A percentile compares a stretch with the other conserved stretches of the same genome.
Conservation (phyloP, 805 yeast genomes). For the Pichia cephalocereana region DNA sequence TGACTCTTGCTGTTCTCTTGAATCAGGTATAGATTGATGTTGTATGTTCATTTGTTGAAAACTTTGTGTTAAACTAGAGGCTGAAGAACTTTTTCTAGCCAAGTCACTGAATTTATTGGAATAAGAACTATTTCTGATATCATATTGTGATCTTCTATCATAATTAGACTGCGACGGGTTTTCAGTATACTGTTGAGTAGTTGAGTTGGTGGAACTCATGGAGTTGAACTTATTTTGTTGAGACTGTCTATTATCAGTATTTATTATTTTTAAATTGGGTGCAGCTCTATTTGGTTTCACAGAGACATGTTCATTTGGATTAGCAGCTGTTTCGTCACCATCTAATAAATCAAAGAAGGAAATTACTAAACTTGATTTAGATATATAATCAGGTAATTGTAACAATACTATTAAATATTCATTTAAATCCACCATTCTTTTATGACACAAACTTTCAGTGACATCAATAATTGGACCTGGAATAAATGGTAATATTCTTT, state of each 20-base stretch:
- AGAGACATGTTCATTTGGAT: conserved; percentile 12
- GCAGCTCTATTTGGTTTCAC: conserved; percentile 24
- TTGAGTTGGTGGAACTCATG: background rate
- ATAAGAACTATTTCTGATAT: conserved; percentile 15
- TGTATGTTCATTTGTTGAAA: background rate
- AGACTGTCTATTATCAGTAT: conserved; percentile 13
- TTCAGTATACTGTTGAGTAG: conserved; percentile 30
- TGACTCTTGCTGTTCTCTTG: background rate
- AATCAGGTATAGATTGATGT: background rate
- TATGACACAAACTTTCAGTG: conserved; percentile 57
- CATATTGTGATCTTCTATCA: conserved; percentile 45
- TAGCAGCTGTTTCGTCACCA: conserved; percentile 36
- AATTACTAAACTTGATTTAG: conserved; percentile 58
- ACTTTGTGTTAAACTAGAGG: background rate
- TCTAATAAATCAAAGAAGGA: conserved; percentile 59
- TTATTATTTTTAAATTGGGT: conserved; percentile 23
- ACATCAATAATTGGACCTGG: conserved; percentile 95
- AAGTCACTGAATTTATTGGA: conserved; percentile 18
- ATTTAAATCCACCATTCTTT: conserved; percentile 46
- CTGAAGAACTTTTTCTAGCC: conserved; percentile 5
- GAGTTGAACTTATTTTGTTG: conserved; percentile 1
- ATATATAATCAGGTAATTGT: conserved; percentile 66
- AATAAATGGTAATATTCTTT: conserved; percentile 81
- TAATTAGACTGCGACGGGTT: conserved; percentile 39
- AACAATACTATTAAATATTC: conserved; percentile 46